phyloP scores from a whole-genome alignment of 73 alveolate genomes.

The Urostyla sp. region DNA sequence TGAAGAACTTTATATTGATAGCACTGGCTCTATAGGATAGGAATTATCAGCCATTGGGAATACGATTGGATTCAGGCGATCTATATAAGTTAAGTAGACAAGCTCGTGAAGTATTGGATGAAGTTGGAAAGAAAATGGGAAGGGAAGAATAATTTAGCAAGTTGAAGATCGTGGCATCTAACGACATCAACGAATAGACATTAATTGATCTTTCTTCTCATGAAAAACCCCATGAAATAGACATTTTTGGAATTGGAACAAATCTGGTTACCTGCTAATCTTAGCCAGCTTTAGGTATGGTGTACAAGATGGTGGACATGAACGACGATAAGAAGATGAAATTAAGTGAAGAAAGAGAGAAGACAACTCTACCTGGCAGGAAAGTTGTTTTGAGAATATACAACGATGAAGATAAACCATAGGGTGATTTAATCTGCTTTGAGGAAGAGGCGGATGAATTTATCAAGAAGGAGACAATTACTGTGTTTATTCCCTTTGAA shows the following conservation, averaged over 20 bases:
- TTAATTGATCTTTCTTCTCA: conserved; percentile 55
- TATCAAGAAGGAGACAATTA: neutral
- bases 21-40: conserved; percentile 79
- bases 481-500: conserved; percentile 1
- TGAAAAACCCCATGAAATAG: conserved; percentile 78
- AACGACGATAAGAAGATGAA: conserved; percentile 81
- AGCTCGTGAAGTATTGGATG: conserved; percentile 50
- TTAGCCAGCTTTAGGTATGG: conserved; percentile 96
- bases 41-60: conserved; percentile 74
- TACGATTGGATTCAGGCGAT: conserved; percentile 93
- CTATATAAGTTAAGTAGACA: conserved; percentile 69
- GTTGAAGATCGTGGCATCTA: conserved; percentile 82
- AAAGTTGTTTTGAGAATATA: conserved; percentile 70
- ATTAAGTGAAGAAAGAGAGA: conserved; percentile 80
- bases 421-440: conserved; percentile 65
- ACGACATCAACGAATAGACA: conserved; percentile 88
- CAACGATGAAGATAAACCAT: neutral
- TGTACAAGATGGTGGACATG: conserved; percentile 88
- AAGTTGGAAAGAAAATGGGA: no score
- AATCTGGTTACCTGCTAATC: conserved; percentile 93
- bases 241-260: conserved; percentile 94
- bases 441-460: conserved; percentile 48
- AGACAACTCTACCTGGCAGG: conserved; percentile 73
- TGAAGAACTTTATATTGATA: conserved; percentile 78
- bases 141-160: no score